These are phyloP conservation scores for Candida coquimbonensis DNA, from an alignment of 805 yeast genomes.

Conservation along the genomic window DNA sequence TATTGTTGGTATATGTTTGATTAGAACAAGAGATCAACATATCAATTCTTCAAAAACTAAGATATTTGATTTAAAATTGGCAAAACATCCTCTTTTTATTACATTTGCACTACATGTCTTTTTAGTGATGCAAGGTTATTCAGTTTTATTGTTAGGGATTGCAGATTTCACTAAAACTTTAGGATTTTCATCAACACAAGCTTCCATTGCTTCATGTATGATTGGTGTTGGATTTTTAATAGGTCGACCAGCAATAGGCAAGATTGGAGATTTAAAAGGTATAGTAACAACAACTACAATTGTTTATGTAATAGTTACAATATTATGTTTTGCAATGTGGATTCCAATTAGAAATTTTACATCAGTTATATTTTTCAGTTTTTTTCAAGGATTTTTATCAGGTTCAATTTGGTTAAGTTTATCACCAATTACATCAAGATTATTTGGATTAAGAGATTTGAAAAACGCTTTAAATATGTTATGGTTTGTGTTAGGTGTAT, in stretches of 20 bases:
- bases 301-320: constrained; percentile 32
- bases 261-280: constrained; percentile 44
- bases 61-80: constrained; percentile 35
- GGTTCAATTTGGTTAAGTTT: constrained; percentile 54
- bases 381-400: constrained; percentile 50
- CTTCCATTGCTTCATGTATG: constrained; percentile 55
- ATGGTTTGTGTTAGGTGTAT: constrained; percentile 45
- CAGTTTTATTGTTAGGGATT: constrained; percentile 48
- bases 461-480: constrained; percentile 43
- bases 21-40: constrained; percentile 32
- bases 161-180: constrained; percentile 54
- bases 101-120: constrained; percentile 33
- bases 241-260: constrained; percentile 53
- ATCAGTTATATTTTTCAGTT: constrained; percentile 44
- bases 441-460: constrained; percentile 48
- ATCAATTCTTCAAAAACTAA: constrained; percentile 29
- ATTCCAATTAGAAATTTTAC: constrained; percentile 51
- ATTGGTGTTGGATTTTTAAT: constrained; percentile 47
- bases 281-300: constrained; percentile 38
- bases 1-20: constrained; percentile 26
- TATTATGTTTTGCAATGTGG: constrained; percentile 46
- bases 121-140: constrained; percentile 54
- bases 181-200: constrained; percentile 49
- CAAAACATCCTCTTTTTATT: constrained; percentile 36
- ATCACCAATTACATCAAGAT: constrained; percentile 43